Evolutionary conservation across 2,329 filamentous ascomycete genomes (phyloP).

Genomic region (Phaeophleospora eucalypticola): DNA sequence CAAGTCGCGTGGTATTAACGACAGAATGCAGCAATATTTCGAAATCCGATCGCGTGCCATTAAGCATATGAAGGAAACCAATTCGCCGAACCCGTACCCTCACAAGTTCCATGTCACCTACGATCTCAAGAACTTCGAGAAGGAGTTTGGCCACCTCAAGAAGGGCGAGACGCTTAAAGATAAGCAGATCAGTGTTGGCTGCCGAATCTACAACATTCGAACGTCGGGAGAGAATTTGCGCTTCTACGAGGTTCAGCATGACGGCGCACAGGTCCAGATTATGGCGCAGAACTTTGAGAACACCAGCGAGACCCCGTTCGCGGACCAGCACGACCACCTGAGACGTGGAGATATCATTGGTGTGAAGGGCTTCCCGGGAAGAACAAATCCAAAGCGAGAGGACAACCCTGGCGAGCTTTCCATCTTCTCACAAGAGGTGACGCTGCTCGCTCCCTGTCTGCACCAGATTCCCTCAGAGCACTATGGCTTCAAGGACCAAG

Average conservation of each 20-base stretch:
- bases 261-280: slow-evolving; percentile 78
- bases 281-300: slow-evolving; percentile 85
- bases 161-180: slow-evolving; percentile 80
- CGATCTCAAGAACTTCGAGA: slow-evolving; percentile 73
- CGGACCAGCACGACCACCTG: slow-evolving; percentile 83
- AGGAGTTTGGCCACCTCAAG: slow-evolving; percentile 75
- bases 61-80: slow-evolving; percentile 68
- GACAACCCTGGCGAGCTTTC: slow-evolving; percentile 76
- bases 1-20: neutral
- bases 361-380: slow-evolving; percentile 74
- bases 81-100: slow-evolving; percentile 80
- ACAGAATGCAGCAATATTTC: slow-evolving; percentile 70
- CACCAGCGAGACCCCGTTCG: slow-evolving; percentile 66
- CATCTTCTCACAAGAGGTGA: slow-evolving; percentile 83
- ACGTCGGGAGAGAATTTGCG: slow-evolving; percentile 76
- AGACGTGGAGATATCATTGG: slow-evolving; percentile 91
- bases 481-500: slow-evolving; percentile 92
- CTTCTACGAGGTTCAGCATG: slow-evolving; percentile 81
- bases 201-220: slow-evolving; percentile 85
- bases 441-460: slow-evolving; percentile 83
- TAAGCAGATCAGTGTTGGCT: slow-evolving; percentile 71
- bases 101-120: slow-evolving; percentile 90
- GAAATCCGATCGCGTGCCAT: slow-evolving; percentile 86
- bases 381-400: slow-evolving; percentile 78
- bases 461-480: slow-evolving; percentile 86